Evolutionary conservation across 495 filamentous ascomycete genomes (phyloP).

Genomic region (Pseudoneurospora amorphoporcata): DNA sequence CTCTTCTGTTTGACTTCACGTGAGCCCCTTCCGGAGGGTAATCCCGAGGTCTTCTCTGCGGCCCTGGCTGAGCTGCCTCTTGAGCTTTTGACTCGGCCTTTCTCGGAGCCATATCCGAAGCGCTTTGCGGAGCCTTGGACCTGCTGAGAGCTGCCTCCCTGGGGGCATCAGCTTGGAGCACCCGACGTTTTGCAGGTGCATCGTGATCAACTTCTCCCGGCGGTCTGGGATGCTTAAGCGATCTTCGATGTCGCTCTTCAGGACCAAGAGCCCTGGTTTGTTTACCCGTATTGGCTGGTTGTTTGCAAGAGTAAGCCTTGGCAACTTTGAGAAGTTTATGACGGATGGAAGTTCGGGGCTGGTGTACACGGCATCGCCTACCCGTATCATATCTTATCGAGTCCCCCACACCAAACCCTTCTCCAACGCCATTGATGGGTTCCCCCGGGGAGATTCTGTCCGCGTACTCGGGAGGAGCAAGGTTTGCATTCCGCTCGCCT

Average conservation of each 20-base stretch:
- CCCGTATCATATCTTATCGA: not conserved
- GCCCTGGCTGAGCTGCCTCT: not conserved
- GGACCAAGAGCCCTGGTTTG: not conserved
- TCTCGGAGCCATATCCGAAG: not conserved
- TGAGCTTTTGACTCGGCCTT: not conserved
- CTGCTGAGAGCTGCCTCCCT: not conserved
- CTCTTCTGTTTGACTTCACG: not conserved
- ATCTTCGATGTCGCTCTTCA: not conserved
- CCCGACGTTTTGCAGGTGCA: not conserved
- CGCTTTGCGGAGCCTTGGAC: not conserved
- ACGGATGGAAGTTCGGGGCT: not conserved
- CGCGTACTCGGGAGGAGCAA: not conserved
- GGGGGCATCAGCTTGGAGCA: not conserved
- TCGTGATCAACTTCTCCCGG: not conserved
- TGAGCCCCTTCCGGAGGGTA: not conserved
- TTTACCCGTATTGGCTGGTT: not conserved
- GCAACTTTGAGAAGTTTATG: not conserved
- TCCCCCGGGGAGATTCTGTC: not conserved
- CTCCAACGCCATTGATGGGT: constrained; percentile 5
- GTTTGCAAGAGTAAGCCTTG: not conserved
- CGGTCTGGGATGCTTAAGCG: not conserved
- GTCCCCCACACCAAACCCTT: constrained; percentile 16
- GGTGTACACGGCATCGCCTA: not conserved
- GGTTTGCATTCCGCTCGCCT: not conserved
- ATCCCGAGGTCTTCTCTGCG: not conserved